Evolutionary conservation across 2,329 filamentous ascomycete genomes (phyloP).

Genomic region (Exophiala viscosa): DNA sequence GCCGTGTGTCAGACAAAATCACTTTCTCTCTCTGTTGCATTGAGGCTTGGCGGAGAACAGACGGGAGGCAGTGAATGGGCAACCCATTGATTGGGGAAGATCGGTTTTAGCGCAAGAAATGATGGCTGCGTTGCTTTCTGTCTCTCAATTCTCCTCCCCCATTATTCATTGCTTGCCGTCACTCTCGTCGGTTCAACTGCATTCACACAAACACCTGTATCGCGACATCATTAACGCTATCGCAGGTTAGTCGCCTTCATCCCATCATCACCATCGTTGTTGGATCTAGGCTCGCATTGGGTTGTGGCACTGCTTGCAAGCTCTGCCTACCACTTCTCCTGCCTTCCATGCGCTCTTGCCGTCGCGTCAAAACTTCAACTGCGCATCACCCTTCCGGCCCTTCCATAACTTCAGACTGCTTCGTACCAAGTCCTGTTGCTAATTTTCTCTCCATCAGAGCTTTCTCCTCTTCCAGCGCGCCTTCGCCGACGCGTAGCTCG

Average conservation of each 20-base stretch:
- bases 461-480: background rate
- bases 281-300: conserved; percentile 6
- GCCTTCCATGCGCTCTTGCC: conserved; percentile 4
- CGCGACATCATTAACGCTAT: conserved; percentile 11
- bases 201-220: conserved; percentile 4
- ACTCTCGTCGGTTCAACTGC: conserved; percentile 4
- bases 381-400: conserved; percentile 5
- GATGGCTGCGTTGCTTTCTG: background rate
- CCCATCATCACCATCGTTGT: conserved; percentile 5
- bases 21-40: no score
- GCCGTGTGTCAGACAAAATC: no score
- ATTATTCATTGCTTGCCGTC: conserved; percentile 18
- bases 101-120: background rate
- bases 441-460: conserved; percentile 4
- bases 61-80: background rate
- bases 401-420: background rate
- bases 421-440: conserved; percentile 8
- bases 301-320: conserved; percentile 6
- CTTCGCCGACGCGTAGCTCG: conserved; percentile 15
- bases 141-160: conserved; percentile 11
- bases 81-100: no score
- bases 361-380: conserved; percentile 15
- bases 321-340: background rate
- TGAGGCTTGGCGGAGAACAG: no score
- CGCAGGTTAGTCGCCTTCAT: conserved; percentile 14